phyloP scores from a whole-genome alignment of 768 basidiomycete genomes.

The Phylloporus arenicola region DNA sequence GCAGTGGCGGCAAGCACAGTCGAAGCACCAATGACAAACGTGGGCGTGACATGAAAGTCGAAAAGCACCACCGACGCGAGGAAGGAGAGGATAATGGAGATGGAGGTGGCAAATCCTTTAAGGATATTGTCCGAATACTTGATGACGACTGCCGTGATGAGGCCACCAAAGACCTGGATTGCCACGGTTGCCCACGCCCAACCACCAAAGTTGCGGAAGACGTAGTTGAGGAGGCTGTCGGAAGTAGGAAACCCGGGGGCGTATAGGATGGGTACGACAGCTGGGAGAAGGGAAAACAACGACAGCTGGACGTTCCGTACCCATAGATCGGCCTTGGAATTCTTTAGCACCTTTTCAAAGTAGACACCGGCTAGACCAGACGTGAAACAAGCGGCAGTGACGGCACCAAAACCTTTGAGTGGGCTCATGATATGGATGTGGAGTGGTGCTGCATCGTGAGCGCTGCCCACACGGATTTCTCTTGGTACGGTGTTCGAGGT shows the following conservation, averaged over 20 bases:
- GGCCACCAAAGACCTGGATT: slow-evolving; percentile 88
- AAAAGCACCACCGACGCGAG: slow-evolving; percentile 89
- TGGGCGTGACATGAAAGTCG: slow-evolving; percentile 80
- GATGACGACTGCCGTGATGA: slow-evolving; percentile 93
- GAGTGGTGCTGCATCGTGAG: slow-evolving; percentile 54
- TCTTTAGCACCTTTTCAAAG: slow-evolving; percentile 91
- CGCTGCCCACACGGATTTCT: slow-evolving; percentile 54
- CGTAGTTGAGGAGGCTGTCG: slow-evolving; percentile 46
- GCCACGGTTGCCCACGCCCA: slow-evolving; percentile 96
- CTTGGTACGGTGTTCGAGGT: slow-evolving; percentile 27
- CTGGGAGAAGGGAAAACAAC: slow-evolving; percentile 86
- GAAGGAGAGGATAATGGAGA: slow-evolving; percentile 94
- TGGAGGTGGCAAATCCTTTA: slow-evolving; percentile 95
- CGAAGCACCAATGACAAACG: slow-evolving; percentile 80
- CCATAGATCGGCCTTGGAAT: slow-evolving; percentile 81
- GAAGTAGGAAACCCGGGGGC: slow-evolving; percentile 37
- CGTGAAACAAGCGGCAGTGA: slow-evolving; percentile 81
- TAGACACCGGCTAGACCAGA: slow-evolving; percentile 90
- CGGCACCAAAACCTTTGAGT: slow-evolving; percentile 76
- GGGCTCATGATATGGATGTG: slow-evolving; percentile 76
- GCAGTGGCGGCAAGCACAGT: slow-evolving; percentile 87
- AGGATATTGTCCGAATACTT: slow-evolving; percentile 94
- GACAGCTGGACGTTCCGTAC: slow-evolving; percentile 87
- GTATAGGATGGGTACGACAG: slow-evolving; percentile 74
- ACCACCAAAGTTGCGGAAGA: slow-evolving; percentile 82